These are phyloP conservation scores for Irpex rosettiformis DNA, from an alignment of 1,284 basidiomycete genomes.

Conservation along the genomic window DNA sequence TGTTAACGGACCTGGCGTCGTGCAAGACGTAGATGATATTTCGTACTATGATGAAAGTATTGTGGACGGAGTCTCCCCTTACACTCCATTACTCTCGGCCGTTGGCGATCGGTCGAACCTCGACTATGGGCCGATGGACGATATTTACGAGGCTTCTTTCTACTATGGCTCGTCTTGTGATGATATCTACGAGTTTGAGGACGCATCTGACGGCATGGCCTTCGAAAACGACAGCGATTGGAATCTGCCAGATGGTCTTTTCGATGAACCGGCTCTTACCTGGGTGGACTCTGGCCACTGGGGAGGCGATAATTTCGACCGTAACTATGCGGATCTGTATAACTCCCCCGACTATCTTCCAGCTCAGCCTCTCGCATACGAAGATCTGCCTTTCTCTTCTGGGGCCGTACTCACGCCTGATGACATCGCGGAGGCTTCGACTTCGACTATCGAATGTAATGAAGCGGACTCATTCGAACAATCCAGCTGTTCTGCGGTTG, in stretches of 20 bases:
- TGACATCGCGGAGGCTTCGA: neutral
- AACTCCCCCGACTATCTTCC: no score
- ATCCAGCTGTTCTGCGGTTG: neutral
- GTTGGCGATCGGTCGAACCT: neutral
- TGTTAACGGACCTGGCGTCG: neutral
- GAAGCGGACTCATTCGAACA: neutral
- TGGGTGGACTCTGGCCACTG: neutral
- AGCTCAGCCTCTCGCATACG: no score
- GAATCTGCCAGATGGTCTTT: neutral
- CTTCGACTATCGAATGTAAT: neutral
- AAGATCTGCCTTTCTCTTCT: no score
- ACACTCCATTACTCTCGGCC: neutral
- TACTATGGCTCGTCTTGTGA: neutral
- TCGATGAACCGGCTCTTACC: neutral
- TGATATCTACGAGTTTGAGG: neutral
- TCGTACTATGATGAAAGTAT: neutral
- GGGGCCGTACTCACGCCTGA: no score
- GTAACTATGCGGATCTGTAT: neutral
- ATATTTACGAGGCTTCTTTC: neutral
- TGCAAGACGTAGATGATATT: neutral
- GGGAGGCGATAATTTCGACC: neutral
- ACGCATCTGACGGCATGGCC: neutral
- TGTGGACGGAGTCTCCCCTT: conserved; percentile 23
- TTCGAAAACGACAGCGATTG: neutral
- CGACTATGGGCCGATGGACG: neutral